Evolutionary conservation across 371 early-diverging fungal species (phyloP).

Genomic region (Lichtheimia ramosa): DNA sequence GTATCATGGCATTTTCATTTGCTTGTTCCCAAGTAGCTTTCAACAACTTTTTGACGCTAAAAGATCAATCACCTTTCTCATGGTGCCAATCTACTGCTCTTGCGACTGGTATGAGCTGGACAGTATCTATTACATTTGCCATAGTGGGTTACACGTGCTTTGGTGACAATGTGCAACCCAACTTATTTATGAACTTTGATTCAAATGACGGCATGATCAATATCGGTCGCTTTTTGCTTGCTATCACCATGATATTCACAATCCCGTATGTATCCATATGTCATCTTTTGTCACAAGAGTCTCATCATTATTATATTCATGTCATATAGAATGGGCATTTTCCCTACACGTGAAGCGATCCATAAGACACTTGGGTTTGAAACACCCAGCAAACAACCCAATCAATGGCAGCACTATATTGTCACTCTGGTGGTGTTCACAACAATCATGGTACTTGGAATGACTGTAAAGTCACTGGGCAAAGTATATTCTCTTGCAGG

Average conservation of each 20-base stretch:
- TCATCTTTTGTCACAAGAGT: slow-evolving; percentile 1
- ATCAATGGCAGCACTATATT: slow-evolving; percentile 30
- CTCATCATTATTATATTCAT: background rate
- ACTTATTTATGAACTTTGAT: slow-evolving; percentile 58
- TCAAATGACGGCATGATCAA: slow-evolving; percentile 51
- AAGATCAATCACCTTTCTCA: slow-evolving; percentile 34
- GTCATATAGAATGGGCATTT: slow-evolving; percentile 33
- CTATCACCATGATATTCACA: slow-evolving; percentile 55
- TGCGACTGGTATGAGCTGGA: slow-evolving; percentile 49
- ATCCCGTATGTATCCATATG: slow-evolving; percentile 40
- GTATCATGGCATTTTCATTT: slow-evolving; percentile 50
- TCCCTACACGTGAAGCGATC: slow-evolving; percentile 44
- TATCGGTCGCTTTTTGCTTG: slow-evolving; percentile 50
- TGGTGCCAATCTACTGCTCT: slow-evolving; percentile 49
- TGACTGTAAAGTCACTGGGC: slow-evolving; percentile 36
- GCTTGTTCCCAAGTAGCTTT: slow-evolving; percentile 51
- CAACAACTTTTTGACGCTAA: slow-evolving; percentile 50
- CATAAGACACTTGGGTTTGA: slow-evolving; percentile 45
- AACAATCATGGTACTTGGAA: slow-evolving; percentile 29
- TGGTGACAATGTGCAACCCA: slow-evolving; percentile 53
- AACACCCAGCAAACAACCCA: slow-evolving; percentile 27
- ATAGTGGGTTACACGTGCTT: slow-evolving; percentile 57
- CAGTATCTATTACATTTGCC: slow-evolving; percentile 56
- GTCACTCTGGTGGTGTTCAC: slow-evolving; percentile 37
- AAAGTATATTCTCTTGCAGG: slow-evolving; percentile 47